Percentiles rank a stretch among this genome's conserved stretches.
phyloP scores from a whole-genome alignment of 2,329 filamentous ascomycete genomes.

The Biscogniauxia sp. region DNA sequence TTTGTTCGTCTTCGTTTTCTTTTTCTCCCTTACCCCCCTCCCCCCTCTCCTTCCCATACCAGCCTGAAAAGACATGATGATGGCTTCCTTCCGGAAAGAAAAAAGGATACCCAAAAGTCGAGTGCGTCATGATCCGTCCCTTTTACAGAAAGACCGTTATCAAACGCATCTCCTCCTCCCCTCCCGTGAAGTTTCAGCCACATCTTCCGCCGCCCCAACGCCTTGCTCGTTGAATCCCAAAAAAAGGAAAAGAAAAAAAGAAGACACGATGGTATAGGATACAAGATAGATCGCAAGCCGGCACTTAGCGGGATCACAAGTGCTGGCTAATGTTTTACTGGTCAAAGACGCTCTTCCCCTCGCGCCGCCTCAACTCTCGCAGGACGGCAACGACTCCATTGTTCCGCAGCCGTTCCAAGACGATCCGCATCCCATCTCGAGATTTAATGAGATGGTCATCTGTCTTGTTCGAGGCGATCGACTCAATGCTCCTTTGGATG shows the following conservation, averaged over 20 bases:
- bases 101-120: too few species aligned
- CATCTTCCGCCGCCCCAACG: neutral
- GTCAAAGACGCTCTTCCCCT: slow-evolving; percentile 37
- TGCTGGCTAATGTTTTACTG: slow-evolving; percentile 10
- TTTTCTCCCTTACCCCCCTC: too few species aligned
- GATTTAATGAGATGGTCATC: slow-evolving; percentile 77
- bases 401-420: slow-evolving; percentile 66
- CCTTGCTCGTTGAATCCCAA: neutral
- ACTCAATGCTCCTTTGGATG: slow-evolving; percentile 78
- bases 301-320: neutral
- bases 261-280: neutral
- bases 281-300: neutral
- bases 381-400: slow-evolving; percentile 57
- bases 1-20: too few species aligned
- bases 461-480: slow-evolving; percentile 73
- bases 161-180: too few species aligned
- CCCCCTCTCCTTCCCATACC: too few species aligned
- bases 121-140: too few species aligned
- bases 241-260: neutral
- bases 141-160: neutral
- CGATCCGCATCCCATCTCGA: slow-evolving; percentile 78
- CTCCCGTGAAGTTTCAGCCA: neutral
- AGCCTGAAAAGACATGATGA: too few species aligned
- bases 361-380: slow-evolving; percentile 48
- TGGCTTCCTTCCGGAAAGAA: too few species aligned